Evolutionary conservation across 305 asterid genomes (phyloP), one percentile per base, ranked within the genome.

Genomic region (Caryopteris hybrid): DNA sequence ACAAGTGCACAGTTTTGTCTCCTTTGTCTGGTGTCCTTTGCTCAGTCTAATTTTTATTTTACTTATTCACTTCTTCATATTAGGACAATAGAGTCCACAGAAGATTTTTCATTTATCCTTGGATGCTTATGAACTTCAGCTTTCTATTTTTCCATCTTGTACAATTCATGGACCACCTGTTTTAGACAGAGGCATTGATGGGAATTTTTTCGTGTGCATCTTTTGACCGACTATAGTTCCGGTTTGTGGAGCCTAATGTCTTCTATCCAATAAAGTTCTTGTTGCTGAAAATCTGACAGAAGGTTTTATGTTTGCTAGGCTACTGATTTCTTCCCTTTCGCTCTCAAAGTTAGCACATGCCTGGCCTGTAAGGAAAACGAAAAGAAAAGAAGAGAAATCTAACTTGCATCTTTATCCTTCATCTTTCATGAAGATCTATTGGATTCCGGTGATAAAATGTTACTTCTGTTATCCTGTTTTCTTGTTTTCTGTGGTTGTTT

Each of bases 81-180:
- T 14, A 34, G 63, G 71, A 73, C 59, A 59, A 52, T 50, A 21
- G n/a, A n/a, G n/a, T n/a, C n/a, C n/a, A n/a, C n/a, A n/a, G n/a
- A n/a, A n/a, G n/a, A n/a, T n/a, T n/a, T n/a, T 43, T 41, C 45
- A 5, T 11, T 46, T 70, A 66, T 57, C 64, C 73, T 9, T 13
- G 42, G 47, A 68, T 71, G 48, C 61, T 58, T 20, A 13, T 33
- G 17, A 47, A 23, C 45, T 65, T 64, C 54, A 52, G 52, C 51
- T 27, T 46, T 64, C 55, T 48, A n/a, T 54, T 22, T 48, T 38
- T 59, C n/a, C n/a, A n/a, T n/a, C n/a, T n/a, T n/a, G n/a, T n/a
- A n/a, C n/a, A 53, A 41, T 56, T 9, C 61, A 23, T 81, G 91
- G 88, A 70, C 85, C 84, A 77, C 88, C 42, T 42, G 21, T 51